Conservation (phyloP, 495 filamentous ascomycete species). For the Glarea lozoyensis region DNA sequence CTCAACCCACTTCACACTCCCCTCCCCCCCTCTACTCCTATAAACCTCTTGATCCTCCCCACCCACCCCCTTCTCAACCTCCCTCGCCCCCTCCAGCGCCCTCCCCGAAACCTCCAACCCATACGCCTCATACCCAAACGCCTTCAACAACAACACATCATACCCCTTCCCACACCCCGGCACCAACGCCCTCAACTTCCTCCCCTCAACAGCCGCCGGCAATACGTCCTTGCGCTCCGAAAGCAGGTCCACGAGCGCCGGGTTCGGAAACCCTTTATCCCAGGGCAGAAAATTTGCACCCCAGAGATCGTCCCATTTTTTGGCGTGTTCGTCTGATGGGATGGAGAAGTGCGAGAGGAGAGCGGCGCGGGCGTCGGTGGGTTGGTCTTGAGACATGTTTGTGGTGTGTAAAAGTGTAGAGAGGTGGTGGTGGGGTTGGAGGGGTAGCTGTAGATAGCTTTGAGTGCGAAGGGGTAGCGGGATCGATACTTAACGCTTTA, state of each 20-base stretch:
- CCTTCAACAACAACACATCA: conserved; percentile 62
- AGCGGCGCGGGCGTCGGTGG: conserved; percentile 19
- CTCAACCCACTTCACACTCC: conserved; percentile 47
- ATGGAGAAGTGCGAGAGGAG: conserved; percentile 41
- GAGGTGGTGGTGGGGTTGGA: no score
- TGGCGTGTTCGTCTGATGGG: conserved; percentile 33
- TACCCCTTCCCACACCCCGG: conserved; percentile 72
- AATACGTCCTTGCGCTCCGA: conserved; percentile 25
- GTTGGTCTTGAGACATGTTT: no score
- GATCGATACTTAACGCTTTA: no score
- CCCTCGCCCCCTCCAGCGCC: conserved; percentile 46
- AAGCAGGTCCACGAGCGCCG: conserved; percentile 58
- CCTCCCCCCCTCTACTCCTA: conserved; percentile 37
- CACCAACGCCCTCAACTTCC: conserved; percentile 39
- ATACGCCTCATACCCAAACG: conserved; percentile 62
- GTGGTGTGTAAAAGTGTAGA: no score
- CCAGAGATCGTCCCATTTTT: conserved; percentile 56
- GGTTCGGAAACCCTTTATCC: conserved; percentile 57
- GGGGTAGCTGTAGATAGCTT: no score
- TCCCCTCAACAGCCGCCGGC: conserved; percentile 1
- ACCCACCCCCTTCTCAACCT: conserved; percentile 30
- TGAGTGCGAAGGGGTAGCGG: no score
- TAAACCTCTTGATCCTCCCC: conserved; percentile 27
- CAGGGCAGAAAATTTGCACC: conserved; percentile 51
- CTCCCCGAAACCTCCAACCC: conserved; percentile 58